Base-by-base conservation (phyloP, 2,329 filamentous ascomycete species). In the Colletotrichum euphorbiae region DNA sequence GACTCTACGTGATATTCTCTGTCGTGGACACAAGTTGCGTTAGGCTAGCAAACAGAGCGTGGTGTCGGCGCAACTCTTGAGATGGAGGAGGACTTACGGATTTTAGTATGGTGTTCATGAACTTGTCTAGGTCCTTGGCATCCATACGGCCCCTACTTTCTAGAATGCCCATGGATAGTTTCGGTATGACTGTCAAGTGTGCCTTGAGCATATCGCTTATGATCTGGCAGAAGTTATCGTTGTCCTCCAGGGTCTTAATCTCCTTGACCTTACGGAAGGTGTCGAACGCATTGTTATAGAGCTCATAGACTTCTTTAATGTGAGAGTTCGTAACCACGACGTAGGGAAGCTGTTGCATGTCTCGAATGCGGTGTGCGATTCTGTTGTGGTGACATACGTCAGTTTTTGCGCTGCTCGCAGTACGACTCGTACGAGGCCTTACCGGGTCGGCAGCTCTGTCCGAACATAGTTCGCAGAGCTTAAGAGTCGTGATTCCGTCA, bases 381-480 rank as follows among this genome's bases (percentile, higher is more conserved):
- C 93, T 95, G 72, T 56, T 19, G 28, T 46, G 45, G 59, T 36
- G 19, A 36, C 19, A 15, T 38, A 38, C 4, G 62, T 69, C 43
- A 69, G 54, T 40, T n/a, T n/a, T 40, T 21, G 36, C 36, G 36
- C 9, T 38, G 2, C 12, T 38, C 17, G 31, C 28, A 11, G n/a
- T 9, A 46, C 17, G 21, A 62, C 45, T 57, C n/a, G 40, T 33
- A 6, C 42, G 19, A 21, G 9, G 33, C 46, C 81, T 69, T 78
- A 91, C 90, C 92, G 88, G 6, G 92, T 96, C 6, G 95, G 95
- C 59, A 99, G 87, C 82, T 99, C 96, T 5, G 94, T 94, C 66
- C 96, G 92, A 59, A 98, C 94, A 83, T 99, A 99, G 81, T 99
- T 99, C 70, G 96, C 96, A 48, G 94, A 98, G 81, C 93, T 94